Base-by-base conservation (phyloP, 371 early-diverging fungal genomes). In the Gilbertella persicaria region DNA sequence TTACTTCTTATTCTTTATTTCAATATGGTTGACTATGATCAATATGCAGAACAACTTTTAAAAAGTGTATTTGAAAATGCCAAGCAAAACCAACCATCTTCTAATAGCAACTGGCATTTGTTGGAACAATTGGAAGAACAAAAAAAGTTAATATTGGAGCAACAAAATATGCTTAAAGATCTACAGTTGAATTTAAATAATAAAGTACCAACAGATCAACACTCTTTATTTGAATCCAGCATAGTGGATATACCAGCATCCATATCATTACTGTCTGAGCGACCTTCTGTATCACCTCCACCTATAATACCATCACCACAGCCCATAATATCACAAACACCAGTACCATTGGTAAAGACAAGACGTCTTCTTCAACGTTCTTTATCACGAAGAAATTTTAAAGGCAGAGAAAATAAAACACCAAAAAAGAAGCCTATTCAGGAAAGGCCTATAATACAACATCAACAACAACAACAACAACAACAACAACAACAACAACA, bases 1-100 rank as follows among this genome's bases (percentile, higher is more conserved):
- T 33, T 13, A 2, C 10, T 33, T 10, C 13, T 33, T 33, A 6
- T 33, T 12, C 7, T n/a, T 8, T 45, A 37, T 14, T 45, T 26
- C 26, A 37, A 23, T 23, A 21, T 37, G 4, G 13, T 33, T 5
- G 20, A 38, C 10, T 54, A 54, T 14, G 47, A 45, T 7, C 55
- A 46, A 13, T 54, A 54, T 30, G 23, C 55, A 39, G 46, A 45
- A 14, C 39, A 54, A 12, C 29, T 54, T 14, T 23, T 54, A n/a
- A 23, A 46, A 29, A 45, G 45, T 40, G 55, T 46, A 20, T 54
- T 54, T 54, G 29, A 54, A 29, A 54, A 54, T 33, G 47, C 40
- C 20, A 54, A 46, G 8, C 28, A 45, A 30, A n/a, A n/a, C n/a
- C n/a, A n/a, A 25, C 13, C 33, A 8, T 33, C 33, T 33, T 21